Evolutionary conservation across 2,329 filamentous ascomycete species (phyloP), one percentile per base, ranked within the genome.

Genomic region (Fusarium bulbicola): DNA sequence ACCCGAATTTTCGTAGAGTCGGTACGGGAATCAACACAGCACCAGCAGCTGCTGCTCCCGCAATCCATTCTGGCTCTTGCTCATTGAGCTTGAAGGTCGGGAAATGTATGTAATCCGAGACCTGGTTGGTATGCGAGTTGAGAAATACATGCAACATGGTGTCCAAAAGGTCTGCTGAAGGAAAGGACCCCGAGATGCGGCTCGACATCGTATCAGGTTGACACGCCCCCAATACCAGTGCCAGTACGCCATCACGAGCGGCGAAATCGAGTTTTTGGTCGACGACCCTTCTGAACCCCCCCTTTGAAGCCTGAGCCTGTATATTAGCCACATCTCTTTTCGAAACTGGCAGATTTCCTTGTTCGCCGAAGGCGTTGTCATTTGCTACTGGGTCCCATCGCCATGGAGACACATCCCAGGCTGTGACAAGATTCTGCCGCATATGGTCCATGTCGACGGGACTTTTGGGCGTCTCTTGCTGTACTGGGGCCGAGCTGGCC

Each of bases 61-160:
- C 88, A 20, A 92, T 82, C 79, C 91, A 88, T 72, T 92, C 89
- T 0, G 90, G 86, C 67, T 85, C 85, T 64, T 89, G 85, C 6
- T 83, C 82, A 24, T 88, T 88, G 13, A 90, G 83, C 4, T 84
- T 85, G 43, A 92, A 87, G 0, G 88, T 89, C 3, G 88, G 86
- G 50, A 89, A 85, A 79, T 92, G 91, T 63, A 93, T 86, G 84
- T 87, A 92, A 50, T 85, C 84, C 52, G 88, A 89, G 0, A 90
- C 84, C 66, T 90, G 85, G 52, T 89, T 86, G 32, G 85, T 82
- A 47, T 91, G 88, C 4, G 85, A 85, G 2, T 88, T 87, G 26
- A 92, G 81, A 68, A 89, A 92, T 68, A 88, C 87, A 66, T 92
- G 88, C 18, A 91, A 84, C 62, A 92, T 82, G 15, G 86, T 89